These are phyloP conservation scores for Rhododendron henanense DNA, from an alignment of 148 eudicot genomes.

Conservation along the genomic window DNA sequence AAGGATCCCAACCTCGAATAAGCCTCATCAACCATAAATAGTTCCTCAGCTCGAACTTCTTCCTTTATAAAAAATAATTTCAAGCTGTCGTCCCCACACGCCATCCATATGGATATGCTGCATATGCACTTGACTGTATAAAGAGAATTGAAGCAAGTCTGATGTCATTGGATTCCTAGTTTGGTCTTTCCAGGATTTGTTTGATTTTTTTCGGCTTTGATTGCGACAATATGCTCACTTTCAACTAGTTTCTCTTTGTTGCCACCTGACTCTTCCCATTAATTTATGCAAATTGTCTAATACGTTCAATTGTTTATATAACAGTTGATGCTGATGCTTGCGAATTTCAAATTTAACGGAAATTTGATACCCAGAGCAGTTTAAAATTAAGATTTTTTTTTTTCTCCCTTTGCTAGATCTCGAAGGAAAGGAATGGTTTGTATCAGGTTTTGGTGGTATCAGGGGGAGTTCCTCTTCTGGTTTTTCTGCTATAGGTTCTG, in stretches of 20 bases:
- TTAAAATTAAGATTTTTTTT: neutral
- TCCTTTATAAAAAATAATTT: neutral
- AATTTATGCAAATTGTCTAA: too few relatives aligned
- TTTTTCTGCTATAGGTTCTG: too few relatives aligned
- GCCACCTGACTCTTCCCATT: neutral
- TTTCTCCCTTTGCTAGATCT: too few relatives aligned
- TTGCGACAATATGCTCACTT: too few relatives aligned
- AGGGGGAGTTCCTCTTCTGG: too few relatives aligned
- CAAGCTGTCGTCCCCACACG: neutral
- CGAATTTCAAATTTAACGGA: neutral
- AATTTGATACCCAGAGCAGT: neutral
- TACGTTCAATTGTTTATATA: neutral
- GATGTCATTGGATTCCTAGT: neutral
- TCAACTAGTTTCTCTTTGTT: too few relatives aligned
- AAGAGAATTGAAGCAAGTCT: too few relatives aligned
- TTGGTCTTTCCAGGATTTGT: neutral
- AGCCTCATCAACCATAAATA: neutral
- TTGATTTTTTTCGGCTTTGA: too few relatives aligned
- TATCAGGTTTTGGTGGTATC: too few relatives aligned
- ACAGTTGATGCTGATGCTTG: neutral
- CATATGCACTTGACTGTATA: too few relatives aligned
- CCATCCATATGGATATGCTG: neutral
- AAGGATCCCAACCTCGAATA: neutral
- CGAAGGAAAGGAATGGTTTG: too few relatives aligned
- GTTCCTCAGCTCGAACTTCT: neutral